Conservation (phyloP, 495 filamentous ascomycete genomes). For the Hypoxylon rickii region DNA sequence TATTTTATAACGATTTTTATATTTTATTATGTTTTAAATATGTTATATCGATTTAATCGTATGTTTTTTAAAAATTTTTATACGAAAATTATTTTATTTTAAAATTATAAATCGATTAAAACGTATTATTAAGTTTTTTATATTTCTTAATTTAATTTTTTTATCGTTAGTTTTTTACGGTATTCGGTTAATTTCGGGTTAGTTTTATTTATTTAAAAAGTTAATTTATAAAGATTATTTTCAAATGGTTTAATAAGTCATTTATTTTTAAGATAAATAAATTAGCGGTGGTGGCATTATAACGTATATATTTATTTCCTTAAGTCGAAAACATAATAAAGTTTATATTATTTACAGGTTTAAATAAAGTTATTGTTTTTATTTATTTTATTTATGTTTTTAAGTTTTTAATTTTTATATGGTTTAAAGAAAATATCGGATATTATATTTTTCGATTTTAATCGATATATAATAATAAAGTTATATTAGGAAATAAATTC, state of each 20-base stretch:
- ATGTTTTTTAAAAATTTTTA: not conserved
- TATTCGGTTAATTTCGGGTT: not conserved
- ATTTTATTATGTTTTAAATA: not conserved
- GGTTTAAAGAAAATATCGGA: not conserved
- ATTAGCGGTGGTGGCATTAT: too few relatives aligned
- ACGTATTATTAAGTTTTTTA: not conserved
- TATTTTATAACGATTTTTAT: not conserved
- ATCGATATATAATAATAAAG: not conserved
- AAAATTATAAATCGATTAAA: not conserved
- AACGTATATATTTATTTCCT: too few relatives aligned
- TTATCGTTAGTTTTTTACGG: not conserved
- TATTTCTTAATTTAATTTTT: not conserved
- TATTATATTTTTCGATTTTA: not conserved
- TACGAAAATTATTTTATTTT: not conserved
- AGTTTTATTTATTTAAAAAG: not conserved
- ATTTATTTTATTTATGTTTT: too few relatives aligned
- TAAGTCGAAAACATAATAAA: not conserved
- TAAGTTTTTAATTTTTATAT: not conserved
- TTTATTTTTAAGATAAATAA: not conserved
- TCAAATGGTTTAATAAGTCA: not conserved
- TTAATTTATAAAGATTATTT: not conserved
- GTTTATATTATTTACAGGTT: not conserved
- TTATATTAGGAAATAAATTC: not conserved
- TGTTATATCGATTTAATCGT: not conserved
- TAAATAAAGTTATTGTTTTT: too few relatives aligned